A percentile compares a stretch with the other conserved stretches of the same genome.
Evolutionary conservation across 1,284 basidiomycete genomes (phyloP).

Genomic region (Apiotrichum brassicae): DNA sequence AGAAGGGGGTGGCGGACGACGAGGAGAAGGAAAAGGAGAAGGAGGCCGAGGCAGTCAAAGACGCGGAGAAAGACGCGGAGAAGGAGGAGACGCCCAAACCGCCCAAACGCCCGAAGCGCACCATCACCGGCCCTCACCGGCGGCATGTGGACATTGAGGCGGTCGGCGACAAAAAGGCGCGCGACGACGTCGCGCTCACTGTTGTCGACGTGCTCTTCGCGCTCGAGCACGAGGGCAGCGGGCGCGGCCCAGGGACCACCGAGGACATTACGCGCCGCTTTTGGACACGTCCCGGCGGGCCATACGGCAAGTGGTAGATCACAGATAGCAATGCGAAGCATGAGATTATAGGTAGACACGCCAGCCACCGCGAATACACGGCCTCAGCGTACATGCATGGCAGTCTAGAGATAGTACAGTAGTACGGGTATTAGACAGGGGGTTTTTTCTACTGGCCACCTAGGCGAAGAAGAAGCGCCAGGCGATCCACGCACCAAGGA

Average conservation of each 20-base stretch:
- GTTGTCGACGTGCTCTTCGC: conserved; percentile 38
- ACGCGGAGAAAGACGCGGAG: not conserved
- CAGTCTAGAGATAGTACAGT: conserved; percentile 3
- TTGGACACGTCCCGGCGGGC: conserved; percentile 24
- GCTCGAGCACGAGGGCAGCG: conserved; percentile 32
- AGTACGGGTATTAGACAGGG: not conserved
- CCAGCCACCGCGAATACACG: too few relatives aligned
- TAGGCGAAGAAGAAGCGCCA: conserved; percentile 45
- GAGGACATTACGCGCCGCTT: conserved; percentile 28
- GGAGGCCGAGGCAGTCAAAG: not conserved
- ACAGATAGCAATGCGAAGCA: not conserved
- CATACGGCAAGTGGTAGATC: conserved; percentile 21
- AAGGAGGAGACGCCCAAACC: conserved; percentile 1
- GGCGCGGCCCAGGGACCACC: conserved; percentile 26
- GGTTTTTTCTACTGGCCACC: too few relatives aligned
- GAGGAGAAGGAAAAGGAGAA: conserved; percentile 1
- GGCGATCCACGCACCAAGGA: conserved; percentile 40
- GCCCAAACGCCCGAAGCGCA: conserved; percentile 17
- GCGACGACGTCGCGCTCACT: conserved; percentile 37
- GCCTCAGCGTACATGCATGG: conserved; percentile 1
- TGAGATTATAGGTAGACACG: too few relatives aligned
- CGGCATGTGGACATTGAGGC: conserved; percentile 12
- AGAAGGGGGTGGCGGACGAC: conserved; percentile 16
- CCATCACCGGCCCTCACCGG: conserved; percentile 10
- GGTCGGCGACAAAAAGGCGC: conserved; percentile 14